These are phyloP conservation scores for Peterozyma xylosa DNA, from an alignment of 805 yeast genomes.

Conservation along the genomic window DNA sequence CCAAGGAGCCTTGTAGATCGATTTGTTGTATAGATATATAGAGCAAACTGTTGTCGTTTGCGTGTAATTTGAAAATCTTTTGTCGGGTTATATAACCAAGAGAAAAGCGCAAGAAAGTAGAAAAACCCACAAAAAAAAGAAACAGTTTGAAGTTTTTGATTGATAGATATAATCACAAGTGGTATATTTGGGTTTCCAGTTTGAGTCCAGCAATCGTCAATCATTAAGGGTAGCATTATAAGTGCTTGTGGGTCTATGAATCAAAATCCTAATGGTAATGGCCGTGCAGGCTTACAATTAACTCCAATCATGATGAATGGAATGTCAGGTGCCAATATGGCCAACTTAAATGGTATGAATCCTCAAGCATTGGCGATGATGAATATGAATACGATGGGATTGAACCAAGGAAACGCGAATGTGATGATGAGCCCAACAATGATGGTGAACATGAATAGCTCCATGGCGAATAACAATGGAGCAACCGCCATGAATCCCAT, in stretches of 20 bases:
- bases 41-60: too few relatives aligned
- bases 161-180: too few relatives aligned
- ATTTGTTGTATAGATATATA: too few relatives aligned
- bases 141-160: too few relatives aligned
- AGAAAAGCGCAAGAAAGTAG: too few relatives aligned
- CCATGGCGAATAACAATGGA: not conserved
- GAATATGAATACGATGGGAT: conserved; percentile 1
- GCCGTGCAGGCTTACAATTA: conserved; percentile 1
- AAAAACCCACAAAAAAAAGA: too few relatives aligned
- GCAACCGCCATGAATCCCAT: conserved; percentile 3
- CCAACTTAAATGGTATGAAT: not conserved
- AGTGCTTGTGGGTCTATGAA: conserved; percentile 7
- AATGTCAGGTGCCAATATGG: not conserved
- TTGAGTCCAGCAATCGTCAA: too few relatives aligned
- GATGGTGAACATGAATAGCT: conserved; percentile 6
- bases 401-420: too few relatives aligned
- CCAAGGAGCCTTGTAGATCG: too few relatives aligned
- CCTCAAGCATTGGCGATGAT: conserved; percentile 7
- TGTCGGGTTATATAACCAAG: too few relatives aligned
- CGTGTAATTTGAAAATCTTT: too few relatives aligned
- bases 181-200: too few relatives aligned
- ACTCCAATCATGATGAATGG: conserved; percentile 3
- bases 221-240: not conserved
- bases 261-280: conserved; percentile 1
- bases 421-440: conserved; percentile 6